phyloP scores from a whole-genome alignment of 2,329 filamentous ascomycete genomes.

The Talaromyces marneffei region DNA sequence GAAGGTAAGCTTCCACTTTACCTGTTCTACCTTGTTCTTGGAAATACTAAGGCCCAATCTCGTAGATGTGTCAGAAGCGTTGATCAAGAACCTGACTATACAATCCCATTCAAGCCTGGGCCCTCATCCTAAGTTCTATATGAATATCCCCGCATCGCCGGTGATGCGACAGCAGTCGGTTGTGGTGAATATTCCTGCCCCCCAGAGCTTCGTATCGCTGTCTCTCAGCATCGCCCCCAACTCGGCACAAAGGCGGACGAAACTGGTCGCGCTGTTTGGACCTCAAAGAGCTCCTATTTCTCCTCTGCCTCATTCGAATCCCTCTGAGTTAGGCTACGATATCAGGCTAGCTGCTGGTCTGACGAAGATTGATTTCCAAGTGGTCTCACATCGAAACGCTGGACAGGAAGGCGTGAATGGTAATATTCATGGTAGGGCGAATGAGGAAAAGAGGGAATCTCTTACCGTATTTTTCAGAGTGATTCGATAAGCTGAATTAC shows the following conservation, averaged over 20 bases:
- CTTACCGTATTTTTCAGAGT: constrained; percentile 71
- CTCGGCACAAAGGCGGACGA: constrained; percentile 65
- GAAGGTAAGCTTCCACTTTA: constrained; percentile 41
- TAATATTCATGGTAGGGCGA: not conserved
- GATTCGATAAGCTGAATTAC: constrained; percentile 33
- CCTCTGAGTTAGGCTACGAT: constrained; percentile 66
- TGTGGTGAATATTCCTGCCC: constrained; percentile 62
- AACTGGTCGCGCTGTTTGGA: constrained; percentile 68
- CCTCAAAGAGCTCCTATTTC: constrained; percentile 54
- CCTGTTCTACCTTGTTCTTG: not conserved
- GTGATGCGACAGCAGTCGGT: constrained; percentile 65
- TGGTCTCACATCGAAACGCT: constrained; percentile 64
- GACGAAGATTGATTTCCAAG: constrained; percentile 72
- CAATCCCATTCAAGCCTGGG: constrained; percentile 63
- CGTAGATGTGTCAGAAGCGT: constrained; percentile 52
- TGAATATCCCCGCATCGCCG: constrained; percentile 61
- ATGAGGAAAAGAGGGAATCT: constrained; percentile 56
- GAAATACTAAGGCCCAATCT: not conserved
- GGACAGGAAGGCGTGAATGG: constrained; percentile 35
- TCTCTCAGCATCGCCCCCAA: constrained; percentile 59
- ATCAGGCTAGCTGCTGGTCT: constrained; percentile 63
- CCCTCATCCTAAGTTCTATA: constrained; percentile 55
- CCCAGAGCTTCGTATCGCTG: constrained; percentile 66
- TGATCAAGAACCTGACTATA: constrained; percentile 62
- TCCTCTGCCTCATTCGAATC: constrained; percentile 47